These are phyloP conservation scores for Rosellinia necatrix DNA, from an alignment of 2,329 filamentous ascomycete species.

Conservation along the genomic window DNA sequence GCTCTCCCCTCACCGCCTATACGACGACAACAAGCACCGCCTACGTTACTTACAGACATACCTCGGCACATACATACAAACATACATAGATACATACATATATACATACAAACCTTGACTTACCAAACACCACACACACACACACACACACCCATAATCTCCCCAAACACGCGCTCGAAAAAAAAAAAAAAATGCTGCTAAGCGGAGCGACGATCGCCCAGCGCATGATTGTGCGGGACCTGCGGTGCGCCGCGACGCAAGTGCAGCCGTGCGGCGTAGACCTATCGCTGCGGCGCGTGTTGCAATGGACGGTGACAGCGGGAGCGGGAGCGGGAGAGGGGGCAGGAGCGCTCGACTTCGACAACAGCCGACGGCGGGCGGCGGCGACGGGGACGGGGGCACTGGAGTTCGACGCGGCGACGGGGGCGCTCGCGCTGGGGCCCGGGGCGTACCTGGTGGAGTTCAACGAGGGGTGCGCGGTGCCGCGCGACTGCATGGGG, in stretches of 20 bases:
- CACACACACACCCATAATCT: neutral
- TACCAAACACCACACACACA: neutral
- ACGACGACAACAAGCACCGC: too few relatives aligned
- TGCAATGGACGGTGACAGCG: slow-evolving; percentile 4
- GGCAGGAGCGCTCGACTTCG: slow-evolving; percentile 7
- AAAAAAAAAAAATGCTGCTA: too few relatives aligned
- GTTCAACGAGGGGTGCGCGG: slow-evolving; percentile 6
- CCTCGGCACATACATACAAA: too few relatives aligned
- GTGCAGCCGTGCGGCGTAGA: slow-evolving; percentile 11
- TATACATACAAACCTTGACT: too few relatives aligned
- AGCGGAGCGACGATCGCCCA: slow-evolving; percentile 3
- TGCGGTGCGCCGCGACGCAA: neutral
- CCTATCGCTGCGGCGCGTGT: slow-evolving; percentile 3
- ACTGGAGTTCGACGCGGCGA: neutral
- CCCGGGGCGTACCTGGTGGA: slow-evolving; percentile 6
- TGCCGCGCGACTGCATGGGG: slow-evolving; percentile 5
- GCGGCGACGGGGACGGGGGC: neutral
- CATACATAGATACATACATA: too few relatives aligned
- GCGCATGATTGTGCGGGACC: slow-evolving; percentile 1
- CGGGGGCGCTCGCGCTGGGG: neutral
- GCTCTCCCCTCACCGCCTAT: neutral
- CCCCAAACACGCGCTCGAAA: too few relatives aligned
- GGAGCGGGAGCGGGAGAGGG: too few relatives aligned
- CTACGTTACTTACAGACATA: too few relatives aligned
- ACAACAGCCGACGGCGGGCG: neutral